phyloP scores from a whole-genome alignment of 2,329 filamentous ascomycete genomes.

The Byssothecium circinans region DNA sequence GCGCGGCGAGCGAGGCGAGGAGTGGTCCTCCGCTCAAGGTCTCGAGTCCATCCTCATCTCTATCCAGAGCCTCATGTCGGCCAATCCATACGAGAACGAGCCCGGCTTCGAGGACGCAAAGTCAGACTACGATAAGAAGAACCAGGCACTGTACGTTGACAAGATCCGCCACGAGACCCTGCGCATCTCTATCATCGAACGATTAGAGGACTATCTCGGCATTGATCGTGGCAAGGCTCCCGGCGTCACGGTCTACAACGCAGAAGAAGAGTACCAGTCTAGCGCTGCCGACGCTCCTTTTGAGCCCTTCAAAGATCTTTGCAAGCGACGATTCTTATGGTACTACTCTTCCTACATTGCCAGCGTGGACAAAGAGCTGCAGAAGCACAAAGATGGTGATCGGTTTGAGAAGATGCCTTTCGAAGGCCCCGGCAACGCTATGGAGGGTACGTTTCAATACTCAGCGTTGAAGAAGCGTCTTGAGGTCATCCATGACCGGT shows the following conservation, averaged over 20 bases:
- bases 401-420: conserved; percentile 84
- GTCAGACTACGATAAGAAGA: conserved; percentile 67
- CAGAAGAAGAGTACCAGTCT: conserved; percentile 53
- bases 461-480: conserved; percentile 71
- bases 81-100: conserved; percentile 94
- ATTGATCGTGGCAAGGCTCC: conserved; percentile 52
- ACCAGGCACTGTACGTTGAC: conserved; percentile 73
- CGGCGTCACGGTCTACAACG: conserved; percentile 50
- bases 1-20: conserved; percentile 84
- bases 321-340: conserved; percentile 92
- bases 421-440: conserved; percentile 73
- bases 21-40: conserved; percentile 96
- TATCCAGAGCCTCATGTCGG: conserved; percentile 93
- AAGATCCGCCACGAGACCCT: conserved; percentile 95
- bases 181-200: conserved; percentile 81
- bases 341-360: conserved; percentile 87
- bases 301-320: conserved; percentile 86
- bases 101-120: conserved; percentile 85
- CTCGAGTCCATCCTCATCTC: conserved; percentile 92
- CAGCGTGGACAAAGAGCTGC: conserved; percentile 65
- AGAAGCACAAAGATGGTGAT: conserved; percentile 64
- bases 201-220: conserved; percentile 76
- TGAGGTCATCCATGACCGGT: conserved; percentile 64
- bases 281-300: conserved; percentile 62
- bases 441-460: conserved; percentile 88